These are phyloP conservation scores for Micractinium conductrix DNA, from an alignment of 139 green algal species.

Conservation along the genomic window DNA sequence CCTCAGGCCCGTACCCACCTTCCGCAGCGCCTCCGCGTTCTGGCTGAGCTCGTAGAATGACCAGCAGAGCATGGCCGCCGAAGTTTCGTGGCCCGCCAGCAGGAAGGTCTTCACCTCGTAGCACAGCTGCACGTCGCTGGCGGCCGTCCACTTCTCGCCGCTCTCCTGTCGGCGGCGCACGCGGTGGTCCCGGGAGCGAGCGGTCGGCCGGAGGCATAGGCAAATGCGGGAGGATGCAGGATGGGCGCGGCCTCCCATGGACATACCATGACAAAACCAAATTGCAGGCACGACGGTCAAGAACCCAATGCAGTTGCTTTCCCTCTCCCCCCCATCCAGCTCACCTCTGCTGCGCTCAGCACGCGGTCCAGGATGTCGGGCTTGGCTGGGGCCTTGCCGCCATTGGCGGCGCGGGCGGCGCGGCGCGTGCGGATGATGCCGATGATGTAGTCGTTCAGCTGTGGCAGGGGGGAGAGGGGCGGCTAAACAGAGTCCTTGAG, in stretches of 20 bases:
- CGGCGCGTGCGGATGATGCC: slow-evolving; percentile 57
- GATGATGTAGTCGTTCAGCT: slow-evolving; percentile 88
- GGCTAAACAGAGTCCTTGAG: no score
- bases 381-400: slow-evolving; percentile 38
- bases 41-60: slow-evolving; percentile 80
- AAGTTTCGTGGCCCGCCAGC: slow-evolving; percentile 95
- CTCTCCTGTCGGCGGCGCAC: slow-evolving; percentile 60
- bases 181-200: no score
- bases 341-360: slow-evolving; percentile 43
- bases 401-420: slow-evolving; percentile 32
- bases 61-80: slow-evolving; percentile 93
- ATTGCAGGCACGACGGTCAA: no score
- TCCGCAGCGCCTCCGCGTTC: slow-evolving; percentile 39
- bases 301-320: no score
- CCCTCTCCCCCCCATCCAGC: neutral
- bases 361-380: slow-evolving; percentile 87
- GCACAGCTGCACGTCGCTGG: slow-evolving; percentile 88
- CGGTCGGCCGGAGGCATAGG: no score
- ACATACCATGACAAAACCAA: no score
- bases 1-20: slow-evolving; percentile 35
- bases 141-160: slow-evolving; percentile 66
- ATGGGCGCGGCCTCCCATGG: no score
- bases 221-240: no score
- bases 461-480: neutral
- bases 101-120: slow-evolving; percentile 98